Conservation (phyloP, 441 rosid genomes). For the Lepidium campestre region DNA sequence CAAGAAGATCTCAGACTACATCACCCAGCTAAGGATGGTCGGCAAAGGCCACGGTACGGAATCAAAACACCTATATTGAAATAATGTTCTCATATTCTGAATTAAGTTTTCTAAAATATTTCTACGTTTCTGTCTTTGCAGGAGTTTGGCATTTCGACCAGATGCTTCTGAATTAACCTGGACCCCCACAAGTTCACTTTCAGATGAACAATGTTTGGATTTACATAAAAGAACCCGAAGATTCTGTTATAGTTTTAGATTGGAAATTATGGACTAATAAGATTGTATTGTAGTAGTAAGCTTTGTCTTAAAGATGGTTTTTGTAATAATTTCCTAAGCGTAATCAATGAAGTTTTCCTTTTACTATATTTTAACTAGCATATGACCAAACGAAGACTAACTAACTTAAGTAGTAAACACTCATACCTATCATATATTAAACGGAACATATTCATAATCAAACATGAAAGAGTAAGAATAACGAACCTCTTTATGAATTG, state of each 20-base stretch:
- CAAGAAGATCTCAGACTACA: constrained; percentile 51
- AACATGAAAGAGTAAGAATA: neutral
- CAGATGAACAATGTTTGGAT: constrained; percentile 2
- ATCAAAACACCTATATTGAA: neutral
- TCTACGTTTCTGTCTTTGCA: constrained; percentile 18
- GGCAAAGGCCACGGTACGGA: constrained; percentile 58
- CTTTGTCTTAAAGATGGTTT: constrained; percentile 22
- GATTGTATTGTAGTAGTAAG: constrained; percentile 19
- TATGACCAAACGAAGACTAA: neutral
- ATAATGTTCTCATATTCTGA: neutral
- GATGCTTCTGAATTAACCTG: constrained; percentile 40
- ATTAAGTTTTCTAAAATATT: neutral
- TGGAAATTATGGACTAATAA: constrained; percentile 17
- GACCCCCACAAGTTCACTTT: constrained; percentile 1
- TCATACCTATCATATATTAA: neutral
- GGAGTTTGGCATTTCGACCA: constrained; percentile 83
- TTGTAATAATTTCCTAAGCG: constrained; percentile 23
- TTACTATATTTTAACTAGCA: neutral
- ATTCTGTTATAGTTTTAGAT: constrained; percentile 18
- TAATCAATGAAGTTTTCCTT: constrained; percentile 8
- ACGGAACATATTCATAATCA: neutral
- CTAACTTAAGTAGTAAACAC: neutral
- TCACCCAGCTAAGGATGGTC: constrained; percentile 62
- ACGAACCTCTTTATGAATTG: constrained; percentile 4
- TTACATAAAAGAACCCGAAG: constrained; percentile 10